Conservation (phyloP, 495 filamentous ascomycete genomes). For the Penicillium dipodomyicola region DNA sequence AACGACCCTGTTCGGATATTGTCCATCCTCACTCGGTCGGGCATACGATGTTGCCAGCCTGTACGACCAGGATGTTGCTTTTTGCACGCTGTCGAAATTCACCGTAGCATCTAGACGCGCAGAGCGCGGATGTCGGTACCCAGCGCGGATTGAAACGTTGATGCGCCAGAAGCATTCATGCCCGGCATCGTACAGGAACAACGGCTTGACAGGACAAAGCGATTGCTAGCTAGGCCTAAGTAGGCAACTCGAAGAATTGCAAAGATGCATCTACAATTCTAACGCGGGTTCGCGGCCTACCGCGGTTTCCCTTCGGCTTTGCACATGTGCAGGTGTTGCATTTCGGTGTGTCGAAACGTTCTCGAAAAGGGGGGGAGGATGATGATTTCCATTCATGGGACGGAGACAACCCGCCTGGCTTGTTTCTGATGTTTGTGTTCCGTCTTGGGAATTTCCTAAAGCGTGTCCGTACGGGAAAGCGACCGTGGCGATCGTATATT, state of each 20-base stretch:
- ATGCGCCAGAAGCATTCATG: slow-evolving; percentile 3
- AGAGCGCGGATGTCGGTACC: slow-evolving; percentile 8
- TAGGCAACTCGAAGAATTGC: slow-evolving; percentile 15
- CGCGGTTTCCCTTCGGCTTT: slow-evolving; percentile 1
- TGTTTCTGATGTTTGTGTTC: neutral
- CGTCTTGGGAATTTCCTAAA: neutral
- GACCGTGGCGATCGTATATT: slow-evolving; percentile 9
- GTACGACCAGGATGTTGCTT: slow-evolving; percentile 1
- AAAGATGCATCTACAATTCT: slow-evolving; percentile 16
- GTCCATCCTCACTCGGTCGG: neutral
- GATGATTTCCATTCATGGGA: neutral
- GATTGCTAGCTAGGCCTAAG: slow-evolving; percentile 1
- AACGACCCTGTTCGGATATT: slow-evolving; percentile 3
- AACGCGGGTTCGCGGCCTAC: slow-evolving; percentile 8
- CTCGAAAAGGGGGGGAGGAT: slow-evolving; percentile 8
- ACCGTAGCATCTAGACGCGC: slow-evolving; percentile 4
- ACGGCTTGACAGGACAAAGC: slow-evolving; percentile 5
- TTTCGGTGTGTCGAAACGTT: slow-evolving; percentile 16
- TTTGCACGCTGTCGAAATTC: neutral
- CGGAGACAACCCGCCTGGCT: neutral
- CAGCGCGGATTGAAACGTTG: slow-evolving; percentile 7
- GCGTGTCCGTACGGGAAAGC: neutral
- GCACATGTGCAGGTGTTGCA: slow-evolving; percentile 13
- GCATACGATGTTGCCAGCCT: neutral
- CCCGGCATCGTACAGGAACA: slow-evolving; percentile 3